Evolutionary conservation across 441 rosid genomes (phyloP).

Genomic region (Mallotus japonicus): DNA sequence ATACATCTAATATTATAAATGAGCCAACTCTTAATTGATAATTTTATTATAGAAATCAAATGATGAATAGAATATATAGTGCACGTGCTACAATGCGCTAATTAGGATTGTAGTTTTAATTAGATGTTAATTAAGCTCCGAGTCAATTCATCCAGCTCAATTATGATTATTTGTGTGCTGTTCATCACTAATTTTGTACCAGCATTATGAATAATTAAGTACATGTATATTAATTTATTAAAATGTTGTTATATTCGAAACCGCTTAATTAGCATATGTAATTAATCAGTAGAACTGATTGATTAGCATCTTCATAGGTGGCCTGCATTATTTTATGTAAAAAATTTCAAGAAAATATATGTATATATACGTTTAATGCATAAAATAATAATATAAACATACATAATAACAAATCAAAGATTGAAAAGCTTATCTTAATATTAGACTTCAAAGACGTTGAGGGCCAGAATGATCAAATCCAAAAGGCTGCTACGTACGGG

Average conservation of each 20-base stretch:
- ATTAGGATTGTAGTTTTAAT: not conserved
- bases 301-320: not conserved
- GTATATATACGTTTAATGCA: too few species aligned
- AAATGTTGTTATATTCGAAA: not conserved
- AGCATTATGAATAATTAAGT: slow-evolving; percentile 1
- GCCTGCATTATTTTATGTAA: not conserved
- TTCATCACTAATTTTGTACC: slow-evolving; percentile 5
- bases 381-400: not conserved
- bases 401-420: too few species aligned
- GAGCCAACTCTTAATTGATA: too few species aligned
- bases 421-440: not conserved
- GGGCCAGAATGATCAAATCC: too few species aligned
- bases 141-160: slow-evolving; percentile 7
- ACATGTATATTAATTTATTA: not conserved
- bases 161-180: not conserved
- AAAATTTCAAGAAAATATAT: not conserved
- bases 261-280: slow-evolving; percentile 2
- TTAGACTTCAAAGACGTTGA: not conserved
- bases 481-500: too few species aligned
- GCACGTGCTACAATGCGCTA: not conserved
- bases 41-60: too few species aligned
- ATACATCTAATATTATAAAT: too few species aligned
- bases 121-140: not conserved
- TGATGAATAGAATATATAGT: not conserved
- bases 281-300: not conserved